phyloP scores from a whole-genome alignment of 176 grass and related monocot species.

The Oryza meyeriana region DNA sequence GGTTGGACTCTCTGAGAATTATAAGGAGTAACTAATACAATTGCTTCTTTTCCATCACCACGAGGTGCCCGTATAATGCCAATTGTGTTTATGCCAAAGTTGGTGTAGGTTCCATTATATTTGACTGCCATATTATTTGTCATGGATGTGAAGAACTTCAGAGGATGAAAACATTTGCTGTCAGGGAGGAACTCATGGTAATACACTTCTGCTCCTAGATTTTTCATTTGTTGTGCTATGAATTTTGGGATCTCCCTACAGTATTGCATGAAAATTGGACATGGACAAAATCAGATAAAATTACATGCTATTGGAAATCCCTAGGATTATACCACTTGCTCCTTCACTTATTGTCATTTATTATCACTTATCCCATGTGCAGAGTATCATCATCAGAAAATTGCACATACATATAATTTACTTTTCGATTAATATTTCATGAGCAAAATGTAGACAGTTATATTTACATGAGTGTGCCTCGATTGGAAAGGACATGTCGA shows the following conservation, averaged over 20 bases:
- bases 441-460: background rate
- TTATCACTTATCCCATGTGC: background rate
- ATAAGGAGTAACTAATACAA: slow-evolving; percentile 90
- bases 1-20: slow-evolving; percentile 54
- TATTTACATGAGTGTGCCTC: background rate
- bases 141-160: slow-evolving; percentile 79
- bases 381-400: slow-evolving; percentile 12
- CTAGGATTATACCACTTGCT: background rate
- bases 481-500: background rate
- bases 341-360: background rate
- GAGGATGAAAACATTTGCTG: slow-evolving; percentile 53
- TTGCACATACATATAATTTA: background rate
- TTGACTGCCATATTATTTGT: slow-evolving; percentile 32
- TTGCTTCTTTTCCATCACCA: slow-evolving; percentile 96
- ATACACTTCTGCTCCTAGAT: slow-evolving; percentile 77
- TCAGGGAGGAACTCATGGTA: slow-evolving; percentile 67
- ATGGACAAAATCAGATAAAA: slow-evolving; percentile 14
- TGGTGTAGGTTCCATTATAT: slow-evolving; percentile 37
- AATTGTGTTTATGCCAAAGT: slow-evolving; percentile 60
- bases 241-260: slow-evolving; percentile 65
- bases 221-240: slow-evolving; percentile 55
- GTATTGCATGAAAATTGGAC: slow-evolving; percentile 18
- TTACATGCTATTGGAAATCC: background rate
- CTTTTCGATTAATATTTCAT: background rate
- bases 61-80: slow-evolving; percentile 86